Evolutionary conservation across 306 rosid species (phyloP).

Genomic region (Macrotyloma uniflorum): DNA sequence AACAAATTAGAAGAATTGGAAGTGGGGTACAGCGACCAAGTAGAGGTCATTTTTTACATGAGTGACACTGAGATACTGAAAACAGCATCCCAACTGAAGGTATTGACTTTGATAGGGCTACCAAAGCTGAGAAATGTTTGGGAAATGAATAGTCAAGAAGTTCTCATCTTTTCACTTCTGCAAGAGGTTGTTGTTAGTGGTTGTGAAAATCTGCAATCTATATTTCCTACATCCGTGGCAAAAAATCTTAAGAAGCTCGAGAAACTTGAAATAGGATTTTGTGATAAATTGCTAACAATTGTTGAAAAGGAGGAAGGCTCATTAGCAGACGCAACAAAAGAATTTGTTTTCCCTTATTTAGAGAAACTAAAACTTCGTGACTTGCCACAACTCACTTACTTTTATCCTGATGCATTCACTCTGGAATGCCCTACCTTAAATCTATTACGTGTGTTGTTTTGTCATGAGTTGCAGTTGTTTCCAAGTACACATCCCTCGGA

Average conservation of each 20-base stretch:
- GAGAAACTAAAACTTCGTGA: fast-evolving
- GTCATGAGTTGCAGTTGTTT: neutral
- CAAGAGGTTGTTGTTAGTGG: neutral
- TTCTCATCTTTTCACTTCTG: neutral
- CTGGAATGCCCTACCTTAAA: neutral
- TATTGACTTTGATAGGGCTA: neutral
- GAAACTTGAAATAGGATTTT: neutral
- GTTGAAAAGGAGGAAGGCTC: neutral
- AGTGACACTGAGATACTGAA: no score
- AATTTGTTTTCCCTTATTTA: neutral
- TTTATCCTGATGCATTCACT: neutral
- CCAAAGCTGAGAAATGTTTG: neutral
- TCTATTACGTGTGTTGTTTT: fast-evolving
- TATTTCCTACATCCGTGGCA: neutral
- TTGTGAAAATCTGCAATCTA: neutral
- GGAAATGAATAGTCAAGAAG: neutral
- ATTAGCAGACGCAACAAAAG: neutral
- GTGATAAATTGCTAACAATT: neutral
- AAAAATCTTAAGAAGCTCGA: neutral
- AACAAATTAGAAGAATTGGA: no score
- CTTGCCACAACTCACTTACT: neutral
- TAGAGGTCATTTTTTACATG: no score
- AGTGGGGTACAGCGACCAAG: neutral
- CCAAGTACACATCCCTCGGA: neutral
- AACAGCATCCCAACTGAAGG: neutral